Evolutionary conservation across 1,284 basidiomycete species (phyloP).

Genomic region (Xerocomus amazonicus): DNA sequence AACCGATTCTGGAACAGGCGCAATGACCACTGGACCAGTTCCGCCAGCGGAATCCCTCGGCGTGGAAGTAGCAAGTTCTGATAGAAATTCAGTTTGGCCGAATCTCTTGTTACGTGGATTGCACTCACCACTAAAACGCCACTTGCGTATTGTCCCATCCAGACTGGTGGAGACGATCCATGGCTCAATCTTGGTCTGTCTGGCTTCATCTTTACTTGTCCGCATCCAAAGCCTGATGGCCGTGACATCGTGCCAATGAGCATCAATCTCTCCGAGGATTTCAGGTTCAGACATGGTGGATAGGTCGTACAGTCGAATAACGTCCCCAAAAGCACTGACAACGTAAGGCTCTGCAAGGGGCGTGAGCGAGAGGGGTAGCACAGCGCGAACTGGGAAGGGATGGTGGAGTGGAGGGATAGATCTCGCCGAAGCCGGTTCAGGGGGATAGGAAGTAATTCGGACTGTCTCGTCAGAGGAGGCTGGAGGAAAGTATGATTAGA

Average conservation of each 20-base stretch:
- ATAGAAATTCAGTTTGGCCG: background rate
- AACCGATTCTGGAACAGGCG: constrained; percentile 20
- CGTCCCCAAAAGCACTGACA: constrained; percentile 79
- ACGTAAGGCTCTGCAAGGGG: constrained; percentile 64
- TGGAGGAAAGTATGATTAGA: constrained; percentile 31
- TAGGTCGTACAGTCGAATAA: constrained; percentile 71
- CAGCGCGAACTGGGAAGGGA: constrained; percentile 62
- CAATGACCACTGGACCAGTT: constrained; percentile 21
- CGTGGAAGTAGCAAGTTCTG: constrained; percentile 50
- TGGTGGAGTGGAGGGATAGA: constrained; percentile 57
- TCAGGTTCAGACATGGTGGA: constrained; percentile 62
- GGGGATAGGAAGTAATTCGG: constrained; percentile 47
- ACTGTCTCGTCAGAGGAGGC: constrained; percentile 87
- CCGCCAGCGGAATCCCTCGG: constrained; percentile 32
- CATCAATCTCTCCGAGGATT: constrained; percentile 67
- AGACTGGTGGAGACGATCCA: constrained; percentile 82
- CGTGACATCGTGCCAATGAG: constrained; percentile 85
- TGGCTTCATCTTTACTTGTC: constrained; percentile 41
- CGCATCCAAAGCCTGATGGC: constrained; percentile 70
- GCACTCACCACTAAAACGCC: constrained; percentile 67
- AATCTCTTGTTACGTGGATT: background rate
- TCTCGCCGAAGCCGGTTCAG: constrained; percentile 22
- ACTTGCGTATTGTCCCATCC: constrained; percentile 82
- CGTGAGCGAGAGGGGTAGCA: constrained; percentile 66
- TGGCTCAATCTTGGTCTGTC: constrained; percentile 51